phyloP scores from a whole-genome alignment of 2,329 filamentous ascomycete genomes.

The Moelleriella libera region DNA sequence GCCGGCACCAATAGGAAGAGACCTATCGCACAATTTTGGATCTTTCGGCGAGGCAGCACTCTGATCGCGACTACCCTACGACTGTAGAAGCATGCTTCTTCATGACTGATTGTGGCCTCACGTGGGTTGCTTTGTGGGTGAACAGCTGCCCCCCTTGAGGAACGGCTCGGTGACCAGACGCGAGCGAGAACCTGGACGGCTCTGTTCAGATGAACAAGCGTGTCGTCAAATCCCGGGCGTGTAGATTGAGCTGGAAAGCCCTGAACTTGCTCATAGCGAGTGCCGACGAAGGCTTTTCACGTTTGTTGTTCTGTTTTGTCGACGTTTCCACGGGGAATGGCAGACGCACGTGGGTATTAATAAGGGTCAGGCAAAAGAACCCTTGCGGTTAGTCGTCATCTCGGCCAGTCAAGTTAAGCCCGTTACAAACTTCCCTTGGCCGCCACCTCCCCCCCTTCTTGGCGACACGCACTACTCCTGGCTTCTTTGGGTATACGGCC shows the following conservation, averaged over 20 bases:
- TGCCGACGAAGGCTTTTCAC: background rate
- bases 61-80: too few relatives aligned
- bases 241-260: too few relatives aligned
- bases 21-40: background rate
- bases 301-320: background rate
- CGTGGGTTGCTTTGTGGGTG: background rate
- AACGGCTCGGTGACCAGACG: too few relatives aligned
- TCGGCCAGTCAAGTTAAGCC: background rate
- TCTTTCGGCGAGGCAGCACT: background rate
- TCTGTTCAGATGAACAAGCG: too few relatives aligned
- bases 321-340: background rate
- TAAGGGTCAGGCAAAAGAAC: conserved; percentile 4
- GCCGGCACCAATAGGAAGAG: background rate
- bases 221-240: too few relatives aligned
- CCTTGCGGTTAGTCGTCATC: conserved; percentile 3
- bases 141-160: too few relatives aligned
- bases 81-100: too few relatives aligned
- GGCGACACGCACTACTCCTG: background rate
- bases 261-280: too few relatives aligned
- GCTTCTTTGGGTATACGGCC: background rate
- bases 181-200: too few relatives aligned
- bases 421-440: background rate
- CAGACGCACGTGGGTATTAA: background rate
- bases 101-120: background rate
- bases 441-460: background rate